Evolutionary conservation across 805 yeast genomes (phyloP).

Genomic region (Candida ortonii): DNA sequence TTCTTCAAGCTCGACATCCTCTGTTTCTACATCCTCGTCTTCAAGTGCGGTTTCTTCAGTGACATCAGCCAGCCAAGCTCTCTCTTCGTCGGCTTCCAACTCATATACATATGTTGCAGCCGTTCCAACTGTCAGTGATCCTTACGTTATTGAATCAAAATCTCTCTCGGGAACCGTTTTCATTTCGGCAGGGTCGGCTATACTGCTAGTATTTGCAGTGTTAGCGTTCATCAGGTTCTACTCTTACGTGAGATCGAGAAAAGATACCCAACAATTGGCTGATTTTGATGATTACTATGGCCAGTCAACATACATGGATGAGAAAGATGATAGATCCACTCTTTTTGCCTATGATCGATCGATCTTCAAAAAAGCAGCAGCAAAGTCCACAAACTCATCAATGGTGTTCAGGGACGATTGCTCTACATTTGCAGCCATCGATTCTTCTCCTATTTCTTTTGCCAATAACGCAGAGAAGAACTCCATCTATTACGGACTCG

Average conservation of each 20-base stretch:
- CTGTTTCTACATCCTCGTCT: background rate
- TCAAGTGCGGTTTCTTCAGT: slow-evolving; percentile 1
- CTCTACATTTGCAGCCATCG: slow-evolving; percentile 5
- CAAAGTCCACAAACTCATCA: slow-evolving; percentile 9
- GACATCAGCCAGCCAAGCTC: slow-evolving; percentile 1
- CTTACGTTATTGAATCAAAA: slow-evolving; percentile 29
- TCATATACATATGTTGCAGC: slow-evolving; percentile 19
- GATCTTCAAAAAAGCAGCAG: slow-evolving; percentile 10
- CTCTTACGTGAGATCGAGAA: slow-evolving; percentile 27
- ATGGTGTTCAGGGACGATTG: slow-evolving; percentile 3
- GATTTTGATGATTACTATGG: slow-evolving; percentile 22
- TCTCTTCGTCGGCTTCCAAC: slow-evolving; percentile 8
- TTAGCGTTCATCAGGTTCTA: slow-evolving; percentile 24
- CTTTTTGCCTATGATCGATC: slow-evolving; percentile 12
- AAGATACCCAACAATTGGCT: slow-evolving; percentile 14
- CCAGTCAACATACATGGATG: slow-evolving; percentile 4
- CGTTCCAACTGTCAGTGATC: slow-evolving; percentile 27
- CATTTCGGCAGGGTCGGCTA: slow-evolving; percentile 39
- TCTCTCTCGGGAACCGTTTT: slow-evolving; percentile 41
- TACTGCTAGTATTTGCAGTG: slow-evolving; percentile 25
- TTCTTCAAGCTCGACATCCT: slow-evolving; percentile 1
- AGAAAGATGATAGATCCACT: slow-evolving; percentile 15
- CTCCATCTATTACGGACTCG: slow-evolving; percentile 15
- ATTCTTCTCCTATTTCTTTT: slow-evolving; percentile 2
- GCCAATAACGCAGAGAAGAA: slow-evolving; percentile 2